phyloP scores from a whole-genome alignment of 1,284 basidiomycete genomes.

The Apiotrichum brassicae region DNA sequence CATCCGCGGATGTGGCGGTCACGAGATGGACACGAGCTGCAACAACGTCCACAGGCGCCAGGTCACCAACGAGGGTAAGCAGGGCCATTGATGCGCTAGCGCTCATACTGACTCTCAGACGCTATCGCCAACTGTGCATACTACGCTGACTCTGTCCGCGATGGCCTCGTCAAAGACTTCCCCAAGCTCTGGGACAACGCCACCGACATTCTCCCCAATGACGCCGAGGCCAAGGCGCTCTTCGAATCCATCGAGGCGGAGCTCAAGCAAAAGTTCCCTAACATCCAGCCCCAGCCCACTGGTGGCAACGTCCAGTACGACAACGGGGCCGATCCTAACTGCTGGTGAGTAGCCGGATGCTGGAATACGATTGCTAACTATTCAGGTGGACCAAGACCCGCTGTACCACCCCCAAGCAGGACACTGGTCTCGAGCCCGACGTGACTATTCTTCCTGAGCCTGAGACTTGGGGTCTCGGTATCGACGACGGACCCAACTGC shows the following conservation, averaged over 20 bases:
- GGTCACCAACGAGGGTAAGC: constrained; percentile 4
- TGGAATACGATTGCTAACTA: constrained; percentile 1
- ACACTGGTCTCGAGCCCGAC: constrained; percentile 38
- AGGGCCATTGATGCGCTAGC: background rate
- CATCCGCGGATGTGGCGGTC: constrained; percentile 9
- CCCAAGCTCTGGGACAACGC: constrained; percentile 46
- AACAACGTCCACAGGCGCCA: constrained; percentile 6
- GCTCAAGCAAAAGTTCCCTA: constrained; percentile 27
- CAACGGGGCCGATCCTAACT: constrained; percentile 31
- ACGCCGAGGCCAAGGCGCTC: constrained; percentile 41
- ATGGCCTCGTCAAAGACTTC: constrained; percentile 26
- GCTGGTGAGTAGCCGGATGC: background rate
- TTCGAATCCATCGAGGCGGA: constrained; percentile 37
- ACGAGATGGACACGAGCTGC: constrained; percentile 10
- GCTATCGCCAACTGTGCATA: constrained; percentile 23
- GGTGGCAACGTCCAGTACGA: constrained; percentile 28
- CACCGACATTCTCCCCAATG: constrained; percentile 38
- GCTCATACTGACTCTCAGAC: constrained; percentile 8
- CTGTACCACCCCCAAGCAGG: constrained; percentile 39
- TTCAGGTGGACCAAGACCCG: constrained; percentile 47
- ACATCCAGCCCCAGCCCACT: constrained; percentile 32
- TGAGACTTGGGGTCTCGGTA: constrained; percentile 52
- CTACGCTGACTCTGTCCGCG: constrained; percentile 38
- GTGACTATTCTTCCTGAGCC: constrained; percentile 48
- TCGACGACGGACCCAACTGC: constrained; percentile 52